A percentile compares a stretch with the other conserved stretches of the same genome.
phyloP scores from a whole-genome alignment of 805 yeast species.

The Zygosaccharomyces gambellarensis region DNA sequence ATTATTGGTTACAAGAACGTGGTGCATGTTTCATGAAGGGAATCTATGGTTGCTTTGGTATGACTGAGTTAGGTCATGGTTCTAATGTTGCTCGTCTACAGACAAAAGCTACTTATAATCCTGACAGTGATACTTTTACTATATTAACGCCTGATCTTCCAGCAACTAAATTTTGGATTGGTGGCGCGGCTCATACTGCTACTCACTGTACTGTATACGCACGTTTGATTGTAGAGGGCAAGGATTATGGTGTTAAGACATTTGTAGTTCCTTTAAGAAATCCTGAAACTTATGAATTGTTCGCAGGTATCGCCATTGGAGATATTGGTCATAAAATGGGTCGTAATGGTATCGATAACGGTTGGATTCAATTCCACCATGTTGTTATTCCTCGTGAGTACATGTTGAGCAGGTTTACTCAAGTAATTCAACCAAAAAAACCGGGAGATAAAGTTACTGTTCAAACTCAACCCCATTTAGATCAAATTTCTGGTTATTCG shows the following conservation, averaged over 20 bases:
- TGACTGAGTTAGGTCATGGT: constrained; percentile 93
- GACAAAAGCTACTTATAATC: constrained; percentile 82
- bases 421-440: constrained; percentile 50
- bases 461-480: constrained; percentile 60
- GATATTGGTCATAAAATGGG: constrained; percentile 97
- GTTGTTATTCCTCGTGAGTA: constrained; percentile 80
- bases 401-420: constrained; percentile 76
- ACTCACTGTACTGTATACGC: constrained; percentile 86
- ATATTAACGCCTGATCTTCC: constrained; percentile 86
- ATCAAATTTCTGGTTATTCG: constrained; percentile 76
- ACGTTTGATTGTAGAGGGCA: constrained; percentile 69
- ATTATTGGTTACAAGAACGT: constrained; percentile 73
- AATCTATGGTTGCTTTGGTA: constrained; percentile 82
- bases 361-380: constrained; percentile 88
- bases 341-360: constrained; percentile 91
- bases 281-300: constrained; percentile 53
- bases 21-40: constrained; percentile 58
- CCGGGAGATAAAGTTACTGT: constrained; percentile 50
- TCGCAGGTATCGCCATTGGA: constrained; percentile 80
- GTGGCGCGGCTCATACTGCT: constrained; percentile 95
- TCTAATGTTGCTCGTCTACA: constrained; percentile 91
- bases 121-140: constrained; percentile 56
- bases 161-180: constrained; percentile 98
- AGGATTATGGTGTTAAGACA: constrained; percentile 88
- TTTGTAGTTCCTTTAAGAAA: constrained; percentile 90